Percentiles rank a stretch among this genome's conserved stretches.
Conservation (phyloP, 2,329 filamentous ascomycete genomes). For the Apiospora saccharicola region DNA sequence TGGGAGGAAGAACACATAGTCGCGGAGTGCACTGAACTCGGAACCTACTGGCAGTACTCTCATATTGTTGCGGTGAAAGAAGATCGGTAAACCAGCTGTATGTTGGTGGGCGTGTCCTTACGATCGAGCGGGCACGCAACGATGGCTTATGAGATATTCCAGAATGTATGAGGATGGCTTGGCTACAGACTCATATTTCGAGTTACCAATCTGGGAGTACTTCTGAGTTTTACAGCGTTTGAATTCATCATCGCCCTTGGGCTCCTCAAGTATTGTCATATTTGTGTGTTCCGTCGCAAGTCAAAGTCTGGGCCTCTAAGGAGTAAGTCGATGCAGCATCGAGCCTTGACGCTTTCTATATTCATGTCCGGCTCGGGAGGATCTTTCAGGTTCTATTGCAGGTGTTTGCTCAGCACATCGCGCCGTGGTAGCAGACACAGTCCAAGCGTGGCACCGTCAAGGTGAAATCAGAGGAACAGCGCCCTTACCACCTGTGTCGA, state of each 20-base stretch:
- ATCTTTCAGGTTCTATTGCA: neutral
- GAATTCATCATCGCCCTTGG: too few relatives aligned
- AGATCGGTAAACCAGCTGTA: slow-evolving; percentile 27
- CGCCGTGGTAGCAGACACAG: neutral
- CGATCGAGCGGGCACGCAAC: neutral
- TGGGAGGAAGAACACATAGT: slow-evolving; percentile 65
- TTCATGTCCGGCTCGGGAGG: neutral
- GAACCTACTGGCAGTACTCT: slow-evolving; percentile 66
- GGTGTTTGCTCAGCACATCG: neutral
- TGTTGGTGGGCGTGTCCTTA: neutral
- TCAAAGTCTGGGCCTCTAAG: neutral
- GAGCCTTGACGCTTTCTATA: neutral
- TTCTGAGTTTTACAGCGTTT: neutral
- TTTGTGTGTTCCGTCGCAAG: neutral
- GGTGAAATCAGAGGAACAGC: neutral
- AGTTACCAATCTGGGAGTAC: neutral
- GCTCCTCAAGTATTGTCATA: neutral
- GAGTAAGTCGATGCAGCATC: neutral
- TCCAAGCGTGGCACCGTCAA: neutral
- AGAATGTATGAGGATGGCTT: neutral
- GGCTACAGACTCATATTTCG: neutral
- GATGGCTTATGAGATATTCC: neutral
- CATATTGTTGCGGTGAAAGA: slow-evolving; percentile 63
- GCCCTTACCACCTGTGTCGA: neutral
- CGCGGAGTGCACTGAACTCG: slow-evolving; percentile 60